phyloP scores from a whole-genome alignment of 352 stramenopile species.

The Phytopythium chamaehyphon region DNA sequence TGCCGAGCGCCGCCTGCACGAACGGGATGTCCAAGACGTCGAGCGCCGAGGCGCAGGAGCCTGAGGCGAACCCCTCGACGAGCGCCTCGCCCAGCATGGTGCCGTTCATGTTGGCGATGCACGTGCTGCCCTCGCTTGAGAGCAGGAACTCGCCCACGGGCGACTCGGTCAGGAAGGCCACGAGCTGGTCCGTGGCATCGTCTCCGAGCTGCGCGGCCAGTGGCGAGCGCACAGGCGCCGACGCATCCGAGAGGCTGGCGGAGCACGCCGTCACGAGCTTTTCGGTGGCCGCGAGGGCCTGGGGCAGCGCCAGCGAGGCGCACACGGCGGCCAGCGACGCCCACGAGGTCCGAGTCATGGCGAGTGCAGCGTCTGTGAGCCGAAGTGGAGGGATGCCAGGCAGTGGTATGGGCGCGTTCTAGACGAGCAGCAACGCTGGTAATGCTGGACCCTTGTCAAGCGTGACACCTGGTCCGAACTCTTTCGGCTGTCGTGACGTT shows the following conservation, averaged over 20 bases:
- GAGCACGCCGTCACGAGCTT: slow-evolving; percentile 25
- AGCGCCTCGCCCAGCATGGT: slow-evolving; percentile 32
- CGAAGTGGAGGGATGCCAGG: too few relatives aligned
- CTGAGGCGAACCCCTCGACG: slow-evolving; percentile 24
- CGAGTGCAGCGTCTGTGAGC: too few relatives aligned
- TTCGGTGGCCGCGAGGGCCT: slow-evolving; percentile 11
- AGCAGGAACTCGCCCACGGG: slow-evolving; percentile 31
- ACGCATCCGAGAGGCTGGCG: slow-evolving; percentile 15
- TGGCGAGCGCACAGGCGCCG: slow-evolving; percentile 23
- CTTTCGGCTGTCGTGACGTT: too few relatives aligned
- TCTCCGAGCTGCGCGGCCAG: slow-evolving; percentile 23
- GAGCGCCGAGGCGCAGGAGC: slow-evolving; percentile 28
- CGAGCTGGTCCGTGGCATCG: slow-evolving; percentile 12
- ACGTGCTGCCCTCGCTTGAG: slow-evolving; percentile 36
- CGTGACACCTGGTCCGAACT: too few relatives aligned
- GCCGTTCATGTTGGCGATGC: slow-evolving; percentile 62
- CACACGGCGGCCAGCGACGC: slow-evolving; percentile 7
- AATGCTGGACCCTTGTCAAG: too few relatives aligned
- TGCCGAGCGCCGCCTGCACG: slow-evolving; percentile 33
- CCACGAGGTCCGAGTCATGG: background rate
- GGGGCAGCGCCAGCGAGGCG: slow-evolving; percentile 6
- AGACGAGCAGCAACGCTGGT: too few relatives aligned
- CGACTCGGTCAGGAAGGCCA: slow-evolving; percentile 25
- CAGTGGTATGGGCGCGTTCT: too few relatives aligned
- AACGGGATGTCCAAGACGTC: slow-evolving; percentile 35